Conservation (phyloP, 805 yeast species). For the Cyberlindnera bimundalis region DNA sequence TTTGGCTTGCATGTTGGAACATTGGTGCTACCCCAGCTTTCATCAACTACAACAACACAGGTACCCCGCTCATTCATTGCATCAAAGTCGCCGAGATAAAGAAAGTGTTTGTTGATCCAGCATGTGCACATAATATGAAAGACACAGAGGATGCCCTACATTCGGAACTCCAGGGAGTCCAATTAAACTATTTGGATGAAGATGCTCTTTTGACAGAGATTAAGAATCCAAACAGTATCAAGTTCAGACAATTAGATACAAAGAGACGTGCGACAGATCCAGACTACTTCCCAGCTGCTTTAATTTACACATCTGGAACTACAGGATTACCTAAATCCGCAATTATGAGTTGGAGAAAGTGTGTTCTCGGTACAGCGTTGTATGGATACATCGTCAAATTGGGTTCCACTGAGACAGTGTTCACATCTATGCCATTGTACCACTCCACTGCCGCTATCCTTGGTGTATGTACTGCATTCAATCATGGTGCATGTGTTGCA, state of each 20-base stretch:
- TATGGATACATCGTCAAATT: constrained; percentile 70
- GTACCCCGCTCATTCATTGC: constrained; percentile 76
- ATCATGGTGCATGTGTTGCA: constrained; percentile 72
- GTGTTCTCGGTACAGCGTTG: constrained; percentile 64
- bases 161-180: constrained; percentile 35
- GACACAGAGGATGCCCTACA: constrained; percentile 45
- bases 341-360: constrained; percentile 86
- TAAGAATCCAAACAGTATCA: constrained; percentile 38
- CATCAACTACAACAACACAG: constrained; percentile 73
- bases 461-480: constrained; percentile 69
- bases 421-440: constrained; percentile 93
- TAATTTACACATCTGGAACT: constrained; percentile 91
- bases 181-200: constrained; percentile 51
- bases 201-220: constrained; percentile 40
- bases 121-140: constrained; percentile 49
- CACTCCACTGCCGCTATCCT: constrained; percentile 91
- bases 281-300: constrained; percentile 61
- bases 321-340: constrained; percentile 95
- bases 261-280: constrained; percentile 56
- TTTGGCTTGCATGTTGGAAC: constrained; percentile 89
- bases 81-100: constrained; percentile 61
- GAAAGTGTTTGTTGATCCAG: constrained; percentile 73
- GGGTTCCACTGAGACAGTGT: constrained; percentile 51
- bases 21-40: constrained; percentile 89
- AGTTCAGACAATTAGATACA: constrained; percentile 51